Conservation (phyloP, 2,329 filamentous ascomycete species). For the Helotiales sp. region DNA sequence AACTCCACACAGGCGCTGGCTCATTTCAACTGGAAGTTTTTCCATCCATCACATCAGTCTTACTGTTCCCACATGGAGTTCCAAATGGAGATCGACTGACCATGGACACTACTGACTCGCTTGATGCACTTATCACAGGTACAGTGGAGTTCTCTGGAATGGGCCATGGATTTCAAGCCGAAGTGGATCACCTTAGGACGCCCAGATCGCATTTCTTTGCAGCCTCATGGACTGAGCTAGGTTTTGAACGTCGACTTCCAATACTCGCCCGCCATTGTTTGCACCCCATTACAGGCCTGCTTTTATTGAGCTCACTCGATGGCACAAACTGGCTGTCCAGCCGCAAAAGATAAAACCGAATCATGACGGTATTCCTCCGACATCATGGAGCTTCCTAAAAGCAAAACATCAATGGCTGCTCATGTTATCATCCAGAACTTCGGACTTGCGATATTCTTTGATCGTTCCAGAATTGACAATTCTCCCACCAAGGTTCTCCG, state of each 20-base stretch:
- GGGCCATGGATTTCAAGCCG: conserved; percentile 1
- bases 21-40: conserved; percentile 13
- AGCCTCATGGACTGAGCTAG: neutral
- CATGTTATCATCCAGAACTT: neutral
- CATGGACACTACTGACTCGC: conserved; percentile 11
- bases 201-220: conserved; percentile 5
- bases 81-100: conserved; percentile 7
- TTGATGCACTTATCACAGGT: conserved; percentile 16
- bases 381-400: neutral
- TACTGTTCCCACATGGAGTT: conserved; percentile 10
- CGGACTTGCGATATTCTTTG: neutral
- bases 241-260: neutral
- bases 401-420: neutral
- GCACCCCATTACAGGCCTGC: no score
- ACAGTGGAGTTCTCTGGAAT: neutral
- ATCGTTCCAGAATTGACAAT: neutral
- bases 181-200: neutral
- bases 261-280: no score
- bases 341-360: neutral
- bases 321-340: neutral
- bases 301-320: neutral
- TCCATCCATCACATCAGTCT: conserved; percentile 12
- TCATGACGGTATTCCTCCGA: neutral
- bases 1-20: conserved; percentile 22
- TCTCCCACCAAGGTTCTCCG: no score